Evolutionary conservation across 345 rosid genomes (phyloP).

Genomic region (Gossypium turneri): DNA sequence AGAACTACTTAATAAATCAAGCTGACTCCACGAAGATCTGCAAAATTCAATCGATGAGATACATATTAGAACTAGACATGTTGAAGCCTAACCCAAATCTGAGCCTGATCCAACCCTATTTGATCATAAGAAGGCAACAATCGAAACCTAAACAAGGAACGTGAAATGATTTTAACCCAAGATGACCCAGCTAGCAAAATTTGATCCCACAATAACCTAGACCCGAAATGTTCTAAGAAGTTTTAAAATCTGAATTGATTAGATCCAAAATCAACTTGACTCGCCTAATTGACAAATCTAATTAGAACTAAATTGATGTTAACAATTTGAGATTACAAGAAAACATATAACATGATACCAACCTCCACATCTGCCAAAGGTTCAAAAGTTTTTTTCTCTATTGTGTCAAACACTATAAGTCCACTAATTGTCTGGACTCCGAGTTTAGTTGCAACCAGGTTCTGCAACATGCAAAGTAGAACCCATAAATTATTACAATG

Average conservation of each 20-base stretch:
- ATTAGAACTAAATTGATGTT: neutral
- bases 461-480: slow-evolving; percentile 43
- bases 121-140: too few species aligned
- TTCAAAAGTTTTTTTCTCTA: slow-evolving; percentile 58
- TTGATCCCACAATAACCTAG: too few species aligned
- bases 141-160: too few species aligned
- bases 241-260: too few species aligned
- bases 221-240: too few species aligned
- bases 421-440: slow-evolving; percentile 84
- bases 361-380: slow-evolving; percentile 87
- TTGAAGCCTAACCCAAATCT: too few species aligned
- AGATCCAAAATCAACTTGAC: too few species aligned
- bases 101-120: too few species aligned
- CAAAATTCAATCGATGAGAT: slow-evolving; percentile 5
- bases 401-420: slow-evolving; percentile 62
- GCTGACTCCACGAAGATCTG: slow-evolving; percentile 59
- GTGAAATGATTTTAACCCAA: too few species aligned
- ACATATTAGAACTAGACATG: too few species aligned
- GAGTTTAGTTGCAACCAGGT: slow-evolving; percentile 70
- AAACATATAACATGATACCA: slow-evolving; percentile 19
- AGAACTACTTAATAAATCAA: slow-evolving; percentile 21
- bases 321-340: neutral
- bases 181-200: too few species aligned
- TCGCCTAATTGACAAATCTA: too few species aligned
- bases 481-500: slow-evolving; percentile 6